Conservation (phyloP, 78 protist genomes). For the slime mould (Dictyostelium discoideum) region DNA sequence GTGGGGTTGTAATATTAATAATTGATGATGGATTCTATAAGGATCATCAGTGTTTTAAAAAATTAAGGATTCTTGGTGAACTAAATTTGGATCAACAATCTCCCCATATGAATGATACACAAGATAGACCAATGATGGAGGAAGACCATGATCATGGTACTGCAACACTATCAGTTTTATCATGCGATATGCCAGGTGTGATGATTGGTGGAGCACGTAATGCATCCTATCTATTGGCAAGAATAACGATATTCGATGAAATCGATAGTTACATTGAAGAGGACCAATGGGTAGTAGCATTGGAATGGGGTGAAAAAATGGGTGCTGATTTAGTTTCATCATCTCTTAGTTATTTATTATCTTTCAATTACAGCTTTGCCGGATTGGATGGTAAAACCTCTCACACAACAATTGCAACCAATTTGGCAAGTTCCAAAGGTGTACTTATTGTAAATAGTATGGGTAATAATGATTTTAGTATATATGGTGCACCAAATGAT, state of each 20-base stretch:
- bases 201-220: constrained; percentile 66
- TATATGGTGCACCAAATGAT: constrained; percentile 71
- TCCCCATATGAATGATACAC: constrained; percentile 13
- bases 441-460: constrained; percentile 43
- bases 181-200: constrained; percentile 41
- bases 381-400: constrained; percentile 43
- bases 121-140: neutral
- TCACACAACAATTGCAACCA: constrained; percentile 38
- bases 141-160: constrained; percentile 51
- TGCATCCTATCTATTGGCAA: constrained; percentile 50
- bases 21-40: constrained; percentile 68
- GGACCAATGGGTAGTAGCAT: constrained; percentile 48
- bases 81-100: constrained; percentile 29
- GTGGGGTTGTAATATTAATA: constrained; percentile 42
- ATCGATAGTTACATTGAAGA: constrained; percentile 53
- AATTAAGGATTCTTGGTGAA: neutral
- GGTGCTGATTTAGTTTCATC: constrained; percentile 50
- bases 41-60: constrained; percentile 22
- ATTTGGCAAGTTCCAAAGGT: constrained; percentile 54
- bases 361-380: constrained; percentile 34
- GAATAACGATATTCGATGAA: constrained; percentile 11
- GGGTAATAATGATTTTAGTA: constrained; percentile 29
- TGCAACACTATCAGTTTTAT: constrained; percentile 26
- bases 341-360: constrained; percentile 28
- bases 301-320: constrained; percentile 72